A percentile compares a stretch with the other conserved stretches of the same genome.
Evolutionary conservation across 768 basidiomycete genomes (phyloP).

Genomic region (Tylopilus rubrobrunneus): DNA sequence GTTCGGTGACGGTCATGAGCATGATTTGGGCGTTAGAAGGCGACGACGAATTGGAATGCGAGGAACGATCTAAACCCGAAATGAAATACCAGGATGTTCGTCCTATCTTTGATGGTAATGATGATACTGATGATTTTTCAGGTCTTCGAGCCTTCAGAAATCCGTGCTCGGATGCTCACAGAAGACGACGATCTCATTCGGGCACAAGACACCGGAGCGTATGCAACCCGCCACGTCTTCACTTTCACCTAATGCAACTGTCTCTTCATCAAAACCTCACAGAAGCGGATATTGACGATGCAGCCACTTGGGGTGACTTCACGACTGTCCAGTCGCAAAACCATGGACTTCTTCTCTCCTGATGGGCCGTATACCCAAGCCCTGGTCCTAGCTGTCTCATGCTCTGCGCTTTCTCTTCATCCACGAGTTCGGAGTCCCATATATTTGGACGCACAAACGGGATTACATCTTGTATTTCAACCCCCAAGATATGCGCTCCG

Average conservation of each 20-base stretch:
- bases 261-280: constrained; percentile 61
- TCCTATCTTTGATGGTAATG: constrained; percentile 6
- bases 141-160: constrained; percentile 99
- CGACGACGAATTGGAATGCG: constrained; percentile 56
- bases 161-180: constrained; percentile 81
- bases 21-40: constrained; percentile 90
- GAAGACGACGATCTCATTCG: constrained; percentile 94
- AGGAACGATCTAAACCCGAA: constrained; percentile 56
- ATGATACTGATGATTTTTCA: constrained; percentile 31
- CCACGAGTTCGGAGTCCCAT: constrained; percentile 89
- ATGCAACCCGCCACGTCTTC: constrained; percentile 90
- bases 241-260: constrained; percentile 62
- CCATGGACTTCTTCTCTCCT: constrained; percentile 65
- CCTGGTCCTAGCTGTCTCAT: constrained; percentile 75
- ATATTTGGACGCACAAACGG: constrained; percentile 89
- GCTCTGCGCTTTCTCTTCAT: constrained; percentile 81
- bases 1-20: constrained; percentile 95
- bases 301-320: constrained; percentile 87
- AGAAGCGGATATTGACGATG: constrained; percentile 70
- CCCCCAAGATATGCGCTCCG: constrained; percentile 48
- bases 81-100: constrained; percentile 83
- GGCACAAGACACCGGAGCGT: constrained; percentile 85
- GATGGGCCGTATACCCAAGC: constrained; percentile 59
- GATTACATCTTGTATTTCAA: constrained; percentile 89
- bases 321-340: constrained; percentile 68